Base-by-base conservation (phyloP, 495 filamentous ascomycete species). In the Echria macrotheca region DNA sequence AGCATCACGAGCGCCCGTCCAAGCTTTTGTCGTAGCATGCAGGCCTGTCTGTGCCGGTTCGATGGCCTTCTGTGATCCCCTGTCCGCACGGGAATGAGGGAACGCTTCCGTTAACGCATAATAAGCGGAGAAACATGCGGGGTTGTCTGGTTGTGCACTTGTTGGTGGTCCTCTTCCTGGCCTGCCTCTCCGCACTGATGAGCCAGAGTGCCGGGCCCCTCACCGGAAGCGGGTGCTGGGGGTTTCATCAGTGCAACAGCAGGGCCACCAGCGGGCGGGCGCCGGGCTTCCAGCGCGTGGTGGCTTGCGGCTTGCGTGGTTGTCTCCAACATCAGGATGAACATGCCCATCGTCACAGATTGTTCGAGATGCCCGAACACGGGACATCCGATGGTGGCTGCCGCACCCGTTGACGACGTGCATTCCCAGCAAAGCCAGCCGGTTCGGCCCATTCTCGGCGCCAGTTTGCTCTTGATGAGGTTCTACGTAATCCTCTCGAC, bases 91-190 rank as follows among this genome's bases (percentile, higher is more conserved):
- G 38, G 17, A 41, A 41, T 11, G 38, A 41, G 38, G 38, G 38
- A 22, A 9, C 17, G 14, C 38, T 41, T 41, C 38, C 38, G 38
- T n/a, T n/a, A 41, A 41, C 21, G 38, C 38, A 41, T 40, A 41
- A 37, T 24, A 25, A 41, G 38, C 21, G 38, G 38, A 41, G 38
- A 41, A 37, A n/a, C 35, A 41, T 41, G 38, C 38, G 38, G 38
- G 38, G 38, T 41, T 41, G 15, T n/a, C 18, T 22, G n/a, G n/a
- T n/a, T n/a, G n/a, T n/a, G n/a, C n/a, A n/a, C n/a, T n/a, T n/a
- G n/a, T n/a, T n/a, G n/a, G n/a, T n/a, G n/a, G n/a, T n/a, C n/a
- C n/a, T n/a, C n/a, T n/a, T 12, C 17, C 22, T n/a, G 15, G 11
- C 21, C 38, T 21, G 19, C 18, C 17, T 11, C 38, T 21, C 17